Base-by-base conservation (phyloP, 2,329 filamentous ascomycete species). In the Cordyceps tenuipes region DNA sequence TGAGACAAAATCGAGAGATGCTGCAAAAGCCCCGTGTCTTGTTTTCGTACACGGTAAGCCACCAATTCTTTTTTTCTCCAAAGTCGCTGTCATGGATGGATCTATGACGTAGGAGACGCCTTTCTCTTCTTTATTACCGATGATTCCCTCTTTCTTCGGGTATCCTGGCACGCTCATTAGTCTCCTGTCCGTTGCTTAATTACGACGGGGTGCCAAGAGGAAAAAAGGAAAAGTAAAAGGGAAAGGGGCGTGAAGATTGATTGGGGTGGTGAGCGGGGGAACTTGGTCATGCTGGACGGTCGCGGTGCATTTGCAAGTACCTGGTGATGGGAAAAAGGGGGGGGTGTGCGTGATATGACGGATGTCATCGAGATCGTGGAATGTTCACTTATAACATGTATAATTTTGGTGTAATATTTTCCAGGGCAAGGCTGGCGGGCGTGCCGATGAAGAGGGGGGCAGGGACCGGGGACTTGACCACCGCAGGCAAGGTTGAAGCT, bases 51-150 rank as follows among this genome's bases (percentile, higher is more conserved):
- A 4, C 3, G 10, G 34, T 10, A 36, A 36, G 34, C 34, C 34
- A 36, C 5, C 34, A 29, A 29, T 29, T 29, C 12, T 36, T 36
- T 36, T 36, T 36, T 13, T 36, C 6, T 23, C 34, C 12, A 8
- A 13, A 36, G 34, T 8, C 34, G 34, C 21, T 21, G n/a, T 46
- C 43, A n/a, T 46, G 4, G n/a, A 34, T 6, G 47, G 46, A 50
- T 50, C 46, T 43, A 57, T 57, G 55, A 57, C 55, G 55, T 50
- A 43, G 34, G 17, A 36, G 55, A 31, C 46, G 10, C 23, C 23
- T 23, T 23, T 4, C 4, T 23, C 23, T 4, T 23, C 23, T 41
- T 34, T 49, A 21, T 8, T 48, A 12, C 17, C 43, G 19, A 44
- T 50, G 7, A 2, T 48, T 36, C 5, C 15, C 8, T 34, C 9